Evolutionary conservation across 2,329 filamentous ascomycete genomes (phyloP).

Genomic region (Neopestalotiopsis sp.): DNA sequence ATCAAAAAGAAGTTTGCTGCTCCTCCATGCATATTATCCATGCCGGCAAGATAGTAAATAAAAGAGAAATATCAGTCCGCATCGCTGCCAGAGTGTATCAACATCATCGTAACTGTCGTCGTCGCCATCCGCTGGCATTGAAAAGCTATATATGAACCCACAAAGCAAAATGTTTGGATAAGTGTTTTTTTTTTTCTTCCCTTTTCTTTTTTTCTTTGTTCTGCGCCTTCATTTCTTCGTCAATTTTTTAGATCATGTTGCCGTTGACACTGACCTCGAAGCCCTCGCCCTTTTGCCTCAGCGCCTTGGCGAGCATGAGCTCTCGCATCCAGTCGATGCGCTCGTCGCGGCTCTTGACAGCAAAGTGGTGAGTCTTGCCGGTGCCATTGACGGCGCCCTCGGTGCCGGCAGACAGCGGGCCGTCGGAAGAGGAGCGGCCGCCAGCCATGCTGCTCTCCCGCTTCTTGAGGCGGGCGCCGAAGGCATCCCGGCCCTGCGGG

Average conservation of each 20-base stretch:
- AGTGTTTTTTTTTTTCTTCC: neutral
- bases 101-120: neutral
- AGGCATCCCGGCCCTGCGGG: conserved; percentile 65
- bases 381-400: conserved; percentile 60
- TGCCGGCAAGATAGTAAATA: neutral
- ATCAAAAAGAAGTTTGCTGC: conserved; percentile 7
- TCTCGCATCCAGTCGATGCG: conserved; percentile 98
- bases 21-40: neutral
- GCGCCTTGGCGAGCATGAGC: conserved; percentile 87
- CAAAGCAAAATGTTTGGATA: neutral
- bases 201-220: neutral
- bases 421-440: conserved; percentile 25
- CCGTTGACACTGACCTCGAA: conserved; percentile 85
- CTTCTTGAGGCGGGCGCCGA: conserved; percentile 54
- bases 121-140: neutral
- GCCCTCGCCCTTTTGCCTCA: conserved; percentile 82
- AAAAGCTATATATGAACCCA: neutral
- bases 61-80: neutral
- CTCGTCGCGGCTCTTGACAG: conserved; percentile 84
- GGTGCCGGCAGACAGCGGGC: conserved; percentile 37
- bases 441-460: conserved; percentile 50
- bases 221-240: neutral
- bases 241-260: conserved; percentile 64
- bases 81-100: conserved; percentile 2
- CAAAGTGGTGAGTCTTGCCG: conserved; percentile 91